These are phyloP conservation scores for Myxozyma kluyveri DNA, from an alignment of 805 yeast species.

Conservation along the genomic window DNA sequence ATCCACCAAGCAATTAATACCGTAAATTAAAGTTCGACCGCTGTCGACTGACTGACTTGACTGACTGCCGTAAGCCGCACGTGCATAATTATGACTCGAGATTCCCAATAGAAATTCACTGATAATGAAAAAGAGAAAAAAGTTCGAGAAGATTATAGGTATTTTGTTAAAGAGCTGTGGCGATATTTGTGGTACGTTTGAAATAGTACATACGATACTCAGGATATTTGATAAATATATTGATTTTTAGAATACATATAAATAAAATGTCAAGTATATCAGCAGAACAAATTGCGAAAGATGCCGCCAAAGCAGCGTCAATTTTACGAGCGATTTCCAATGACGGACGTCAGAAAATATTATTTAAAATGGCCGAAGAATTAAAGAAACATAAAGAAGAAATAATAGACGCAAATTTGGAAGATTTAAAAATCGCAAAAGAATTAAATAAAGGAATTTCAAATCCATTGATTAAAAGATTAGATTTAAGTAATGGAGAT, in stretches of 20 bases:
- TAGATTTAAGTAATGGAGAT: slow-evolving; percentile 76
- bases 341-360: slow-evolving; percentile 68
- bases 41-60: no score
- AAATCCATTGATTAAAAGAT: slow-evolving; percentile 68
- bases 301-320: slow-evolving; percentile 81
- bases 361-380: slow-evolving; percentile 69
- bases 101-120: no score
- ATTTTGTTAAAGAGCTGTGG: no score
- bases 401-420: slow-evolving; percentile 68
- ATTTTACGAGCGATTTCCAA: slow-evolving; percentile 73
- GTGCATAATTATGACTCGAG: no score
- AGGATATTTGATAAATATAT: neutral
- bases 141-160: no score
- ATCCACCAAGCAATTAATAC: no score
- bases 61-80: no score
- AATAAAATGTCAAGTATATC: slow-evolving; percentile 11
- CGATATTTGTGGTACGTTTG: no score
- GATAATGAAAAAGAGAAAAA: no score
- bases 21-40: no score
- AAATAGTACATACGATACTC: no score
- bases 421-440: slow-evolving; percentile 59
- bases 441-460: slow-evolving; percentile 54
- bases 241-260: neutral
- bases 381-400: slow-evolving; percentile 56
- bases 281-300: slow-evolving; percentile 74